Conservation (phyloP, 768 basidiomycete genomes). For the Termitomyces sp. region DNA sequence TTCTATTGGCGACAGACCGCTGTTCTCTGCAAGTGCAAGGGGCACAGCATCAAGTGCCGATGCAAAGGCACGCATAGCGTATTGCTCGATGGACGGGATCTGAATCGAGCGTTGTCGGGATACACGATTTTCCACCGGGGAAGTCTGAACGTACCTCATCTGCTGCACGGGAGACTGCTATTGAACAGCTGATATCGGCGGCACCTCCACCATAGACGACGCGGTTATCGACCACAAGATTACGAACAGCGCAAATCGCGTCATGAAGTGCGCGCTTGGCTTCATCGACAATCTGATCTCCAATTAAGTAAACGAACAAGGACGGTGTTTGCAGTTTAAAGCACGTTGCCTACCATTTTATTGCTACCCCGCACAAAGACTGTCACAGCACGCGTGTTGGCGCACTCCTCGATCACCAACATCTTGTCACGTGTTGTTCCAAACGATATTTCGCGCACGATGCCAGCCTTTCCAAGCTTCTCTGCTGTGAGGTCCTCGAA, state of each 20-base stretch:
- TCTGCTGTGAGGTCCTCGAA: constrained; percentile 92
- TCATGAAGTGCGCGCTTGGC: constrained; percentile 98
- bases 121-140: background rate
- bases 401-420: constrained; percentile 98
- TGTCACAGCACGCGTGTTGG: constrained; percentile 93
- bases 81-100: constrained; percentile 98
- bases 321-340: background rate
- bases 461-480: constrained; percentile 90
- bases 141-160: constrained; percentile 62
- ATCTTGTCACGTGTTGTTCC: constrained; percentile 99
- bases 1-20: constrained; percentile 92
- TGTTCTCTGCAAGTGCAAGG: constrained; percentile 96
- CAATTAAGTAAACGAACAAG: background rate
- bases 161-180: constrained; percentile 91
- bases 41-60: constrained; percentile 94
- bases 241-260: constrained; percentile 95
- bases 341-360: constrained; percentile 74
- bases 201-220: constrained; percentile 99
- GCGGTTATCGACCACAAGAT: constrained; percentile 90
- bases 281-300: constrained; percentile 89
- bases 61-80: constrained; percentile 99
- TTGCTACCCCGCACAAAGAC: constrained; percentile 97
- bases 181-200: constrained; percentile 92
- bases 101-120: constrained; percentile 19
- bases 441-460: constrained; percentile 92